Evolutionary conservation across 176 grass and related monocot genomes (phyloP).

Genomic region (Calamus simplicifolius): DNA sequence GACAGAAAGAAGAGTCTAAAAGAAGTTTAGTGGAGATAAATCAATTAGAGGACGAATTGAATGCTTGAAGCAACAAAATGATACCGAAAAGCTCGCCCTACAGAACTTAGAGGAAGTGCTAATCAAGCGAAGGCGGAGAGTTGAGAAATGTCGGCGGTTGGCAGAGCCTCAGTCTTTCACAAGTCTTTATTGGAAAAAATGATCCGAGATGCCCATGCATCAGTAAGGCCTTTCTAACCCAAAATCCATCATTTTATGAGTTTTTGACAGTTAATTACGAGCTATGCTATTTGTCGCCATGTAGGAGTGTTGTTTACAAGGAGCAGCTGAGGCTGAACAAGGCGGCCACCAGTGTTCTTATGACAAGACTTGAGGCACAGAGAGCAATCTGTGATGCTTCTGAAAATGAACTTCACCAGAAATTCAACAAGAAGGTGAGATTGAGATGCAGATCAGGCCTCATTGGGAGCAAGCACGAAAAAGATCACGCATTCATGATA

Average conservation of each 20-base stretch:
- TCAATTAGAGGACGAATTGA: constrained; percentile 51
- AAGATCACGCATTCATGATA: constrained; percentile 65
- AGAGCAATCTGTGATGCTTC: constrained; percentile 82
- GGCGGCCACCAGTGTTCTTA: constrained; percentile 57
- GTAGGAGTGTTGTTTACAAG: constrained; percentile 88
- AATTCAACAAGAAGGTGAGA: constrained; percentile 67
- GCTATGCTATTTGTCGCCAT: constrained; percentile 10
- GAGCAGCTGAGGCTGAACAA: constrained; percentile 91
- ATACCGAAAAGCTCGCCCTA: constrained; percentile 49
- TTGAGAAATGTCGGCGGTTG: constrained; percentile 67
- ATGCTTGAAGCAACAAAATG: constrained; percentile 52
- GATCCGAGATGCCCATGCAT: constrained; percentile 97
- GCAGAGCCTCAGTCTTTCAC: constrained; percentile 80
- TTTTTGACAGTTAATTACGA: not conserved
- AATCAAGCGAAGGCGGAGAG: constrained; percentile 47
- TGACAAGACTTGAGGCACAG: constrained; percentile 88
- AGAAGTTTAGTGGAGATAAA: constrained; percentile 65
- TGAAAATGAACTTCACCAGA: constrained; percentile 71
- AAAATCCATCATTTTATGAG: no score
- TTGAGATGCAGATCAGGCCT: constrained; percentile 63
- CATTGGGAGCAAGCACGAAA: constrained; percentile 56
- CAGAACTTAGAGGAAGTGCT: constrained; percentile 70
- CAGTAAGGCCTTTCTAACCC: constrained; percentile 43
- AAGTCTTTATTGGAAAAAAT: constrained; percentile 95
- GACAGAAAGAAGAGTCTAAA: constrained; percentile 64